Base-by-base conservation (phyloP, 1,139 yeast genomes). In the Pichia sp. region DNA sequence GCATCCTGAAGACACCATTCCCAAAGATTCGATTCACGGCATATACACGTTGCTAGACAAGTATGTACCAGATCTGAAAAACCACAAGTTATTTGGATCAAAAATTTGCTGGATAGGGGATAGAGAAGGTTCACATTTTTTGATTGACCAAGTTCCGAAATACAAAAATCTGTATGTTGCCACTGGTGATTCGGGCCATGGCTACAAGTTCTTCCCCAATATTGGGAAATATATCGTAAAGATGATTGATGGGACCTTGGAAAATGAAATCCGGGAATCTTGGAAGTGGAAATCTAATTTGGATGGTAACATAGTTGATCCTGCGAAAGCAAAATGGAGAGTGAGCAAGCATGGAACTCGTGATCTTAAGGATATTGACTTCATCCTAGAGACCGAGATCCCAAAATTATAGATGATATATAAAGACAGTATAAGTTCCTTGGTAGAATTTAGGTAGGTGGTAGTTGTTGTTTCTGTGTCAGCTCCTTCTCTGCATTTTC, bases 101-200 rank as follows among this genome's bases (percentile, higher is more conserved):
- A 67, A 66, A 45, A 50, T 62, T 6, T 68, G 74, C 44, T 69
- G 74, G 75, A 60, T 66, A 32, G 68, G 67, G 5, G 74, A 69
- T 42, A 61, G 72, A 10, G 47, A 62, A 2, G 63, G 62, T 32
- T 57, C 66, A 11, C 58, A 68, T 41, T 68, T 68, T 38, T 50
- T 69, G 8, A 62, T 69, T 26, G 73, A 67, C 42, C 43, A 48
- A 16, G 60, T 63, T 11, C 74, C 74, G 0, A 41, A 46, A 1
- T 44, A 39, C n/a, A 24, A 33, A 0, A 57, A 59, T 18, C 49
- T 65, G 1, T 60, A 23, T 19, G 64, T 66, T 7, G 66, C 53
- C 6, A 33, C 50, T 1, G 56, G 66, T 22, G 69, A 65, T 45
- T 62, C 70, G 1, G 71, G 71, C 5, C 69, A 65, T 46, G 69